Conservation (phyloP, 257 asterid species). For the Lavandula angustifolia region DNA sequence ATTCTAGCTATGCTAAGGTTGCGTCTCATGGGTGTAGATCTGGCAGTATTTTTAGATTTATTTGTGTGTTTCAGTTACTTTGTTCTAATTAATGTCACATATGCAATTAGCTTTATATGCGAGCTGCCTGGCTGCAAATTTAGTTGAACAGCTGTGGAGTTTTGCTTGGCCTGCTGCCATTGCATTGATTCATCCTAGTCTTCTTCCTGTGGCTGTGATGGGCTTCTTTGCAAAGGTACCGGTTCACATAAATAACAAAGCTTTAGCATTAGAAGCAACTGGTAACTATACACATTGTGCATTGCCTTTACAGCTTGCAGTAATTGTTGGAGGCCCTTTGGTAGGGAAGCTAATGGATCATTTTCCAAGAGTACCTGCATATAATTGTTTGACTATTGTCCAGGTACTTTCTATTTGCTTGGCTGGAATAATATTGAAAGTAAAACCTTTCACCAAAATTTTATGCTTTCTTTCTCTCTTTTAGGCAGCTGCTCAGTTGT, state of each 20-base stretch:
- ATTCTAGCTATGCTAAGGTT: neutral
- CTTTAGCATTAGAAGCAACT: slow-evolving; percentile 20
- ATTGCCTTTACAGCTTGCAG: slow-evolving; percentile 64
- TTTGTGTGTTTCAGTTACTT: slow-evolving; percentile 23
- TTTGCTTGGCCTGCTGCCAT: slow-evolving; percentile 96
- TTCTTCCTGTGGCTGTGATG: slow-evolving; percentile 91
- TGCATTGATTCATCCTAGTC: slow-evolving; percentile 87
- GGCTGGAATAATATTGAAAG: slow-evolving; percentile 19
- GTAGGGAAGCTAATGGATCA: slow-evolving; percentile 95
- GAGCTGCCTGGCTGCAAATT: slow-evolving; percentile 89
- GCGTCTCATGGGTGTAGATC: slow-evolving; percentile 3
- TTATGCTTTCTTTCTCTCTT: slow-evolving; percentile 35
- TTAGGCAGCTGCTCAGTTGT: slow-evolving; percentile 91
- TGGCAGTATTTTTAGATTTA: slow-evolving; percentile 14
- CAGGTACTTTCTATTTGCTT: slow-evolving; percentile 56
- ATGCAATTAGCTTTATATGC: slow-evolving; percentile 71
- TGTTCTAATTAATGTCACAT: slow-evolving; percentile 28
- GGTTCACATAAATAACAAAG: slow-evolving; percentile 13
- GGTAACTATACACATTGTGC: slow-evolving; percentile 32
- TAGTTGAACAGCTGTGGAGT: slow-evolving; percentile 97
- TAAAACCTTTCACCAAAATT: slow-evolving; percentile 13
- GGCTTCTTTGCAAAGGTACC: slow-evolving; percentile 83
- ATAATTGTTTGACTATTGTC: slow-evolving; percentile 62
- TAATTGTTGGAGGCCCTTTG: slow-evolving; percentile 94
- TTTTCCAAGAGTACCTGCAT: slow-evolving; percentile 87